These are phyloP conservation scores for Pestalotiopsis fici DNA, from an alignment of 2,329 filamentous ascomycete genomes.

Conservation along the genomic window DNA sequence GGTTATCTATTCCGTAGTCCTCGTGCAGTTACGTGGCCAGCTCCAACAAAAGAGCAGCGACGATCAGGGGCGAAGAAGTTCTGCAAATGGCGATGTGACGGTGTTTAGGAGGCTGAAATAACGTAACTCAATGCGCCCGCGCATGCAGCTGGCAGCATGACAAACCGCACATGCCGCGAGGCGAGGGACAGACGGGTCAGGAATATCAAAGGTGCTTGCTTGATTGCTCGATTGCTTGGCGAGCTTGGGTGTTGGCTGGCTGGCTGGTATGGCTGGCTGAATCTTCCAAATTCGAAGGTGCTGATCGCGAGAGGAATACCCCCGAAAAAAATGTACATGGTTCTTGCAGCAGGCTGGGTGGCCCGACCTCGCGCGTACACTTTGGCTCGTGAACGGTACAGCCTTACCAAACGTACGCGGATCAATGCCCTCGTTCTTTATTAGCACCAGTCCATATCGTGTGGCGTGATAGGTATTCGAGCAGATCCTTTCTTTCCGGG, in stretches of 20 bases:
- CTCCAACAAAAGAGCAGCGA: background rate
- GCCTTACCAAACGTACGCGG: background rate
- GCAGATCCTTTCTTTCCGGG: background rate
- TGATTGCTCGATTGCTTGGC: too few species aligned
- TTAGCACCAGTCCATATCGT: background rate
- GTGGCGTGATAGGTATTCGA: background rate
- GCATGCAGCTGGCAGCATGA: background rate
- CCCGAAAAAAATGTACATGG: too few species aligned
- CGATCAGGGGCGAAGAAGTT: background rate
- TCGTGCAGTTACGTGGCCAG: background rate
- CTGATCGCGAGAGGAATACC: too few species aligned
- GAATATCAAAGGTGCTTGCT: background rate
- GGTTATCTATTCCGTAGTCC: background rate
- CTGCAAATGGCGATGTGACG: background rate
- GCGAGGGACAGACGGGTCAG: background rate
- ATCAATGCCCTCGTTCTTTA: too few species aligned
- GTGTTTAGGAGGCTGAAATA: background rate
- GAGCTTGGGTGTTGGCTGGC: too few species aligned
- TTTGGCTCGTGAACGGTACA: background rate
- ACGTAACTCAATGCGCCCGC: background rate
- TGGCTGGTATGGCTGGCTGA: too few species aligned
- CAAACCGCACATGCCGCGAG: background rate
- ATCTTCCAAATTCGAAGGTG: too few species aligned
- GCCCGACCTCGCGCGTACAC: too few species aligned
- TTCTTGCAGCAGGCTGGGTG: too few species aligned